These are phyloP conservation scores for Geotrichum histeridarum DNA, from an alignment of 1,139 yeast species.

Conservation along the genomic window DNA sequence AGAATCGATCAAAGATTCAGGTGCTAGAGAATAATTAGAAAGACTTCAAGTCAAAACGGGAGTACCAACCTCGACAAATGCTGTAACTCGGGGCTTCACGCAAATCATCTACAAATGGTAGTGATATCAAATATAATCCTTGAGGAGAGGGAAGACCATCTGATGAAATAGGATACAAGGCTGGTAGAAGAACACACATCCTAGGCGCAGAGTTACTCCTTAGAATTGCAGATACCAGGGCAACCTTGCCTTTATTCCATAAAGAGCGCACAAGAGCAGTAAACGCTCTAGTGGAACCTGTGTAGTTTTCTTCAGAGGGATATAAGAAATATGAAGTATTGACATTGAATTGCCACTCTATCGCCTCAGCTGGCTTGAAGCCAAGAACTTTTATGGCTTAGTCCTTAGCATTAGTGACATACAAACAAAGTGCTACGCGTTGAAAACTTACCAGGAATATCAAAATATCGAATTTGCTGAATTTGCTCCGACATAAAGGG, in stretches of 20 bases:
- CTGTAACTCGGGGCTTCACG: slow-evolving; percentile 31
- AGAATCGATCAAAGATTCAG: slow-evolving; percentile 35
- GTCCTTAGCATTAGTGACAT: neutral
- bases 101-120: slow-evolving; percentile 40
- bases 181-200: slow-evolving; percentile 58
- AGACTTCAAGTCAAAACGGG: too few species aligned
- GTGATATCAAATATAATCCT: slow-evolving; percentile 38
- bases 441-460: slow-evolving; percentile 33
- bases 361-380: slow-evolving; percentile 45
- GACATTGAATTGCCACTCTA: slow-evolving; percentile 44
- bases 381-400: slow-evolving; percentile 54
- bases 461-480: slow-evolving; percentile 36
- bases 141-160: slow-evolving; percentile 24
- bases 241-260: slow-evolving; percentile 48
- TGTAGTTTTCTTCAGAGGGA: slow-evolving; percentile 52
- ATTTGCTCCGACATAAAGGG: slow-evolving; percentile 40
- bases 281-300: slow-evolving; percentile 64
- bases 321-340: slow-evolving; percentile 56
- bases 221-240: slow-evolving; percentile 67
- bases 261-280: slow-evolving; percentile 63
- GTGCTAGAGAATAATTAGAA: slow-evolving; percentile 23
- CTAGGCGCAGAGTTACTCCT: slow-evolving; percentile 53
- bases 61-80: neutral
- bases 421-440: neutral
- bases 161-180: slow-evolving; percentile 30